These are phyloP conservation scores for Rubia yunnanensis DNA, from an alignment of 257 asterid species.

Conservation along the genomic window DNA sequence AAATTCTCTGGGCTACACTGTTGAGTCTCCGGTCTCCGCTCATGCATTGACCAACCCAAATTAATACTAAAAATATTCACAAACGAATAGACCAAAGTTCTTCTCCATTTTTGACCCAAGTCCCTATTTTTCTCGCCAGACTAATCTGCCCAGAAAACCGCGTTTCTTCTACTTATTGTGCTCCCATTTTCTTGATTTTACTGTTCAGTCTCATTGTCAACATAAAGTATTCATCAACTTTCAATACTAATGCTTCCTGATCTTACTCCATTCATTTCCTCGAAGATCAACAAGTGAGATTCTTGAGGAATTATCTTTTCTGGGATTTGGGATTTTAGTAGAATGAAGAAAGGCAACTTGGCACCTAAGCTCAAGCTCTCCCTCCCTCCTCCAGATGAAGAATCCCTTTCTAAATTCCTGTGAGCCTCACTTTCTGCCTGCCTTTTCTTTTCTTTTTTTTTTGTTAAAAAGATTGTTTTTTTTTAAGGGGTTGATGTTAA, in stretches of 20 bases:
- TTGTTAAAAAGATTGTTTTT: neutral
- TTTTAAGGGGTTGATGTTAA: constrained; percentile 4
- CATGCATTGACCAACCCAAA: neutral
- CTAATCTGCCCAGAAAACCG: neutral
- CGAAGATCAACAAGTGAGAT: neutral
- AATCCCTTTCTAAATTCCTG: constrained; percentile 73
- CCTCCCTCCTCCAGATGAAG: constrained; percentile 86
- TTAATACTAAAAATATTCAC: neutral
- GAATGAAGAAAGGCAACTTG: constrained; percentile 68
- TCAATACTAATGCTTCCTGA: neutral
- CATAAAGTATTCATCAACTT: neutral
- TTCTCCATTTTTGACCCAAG: neutral
- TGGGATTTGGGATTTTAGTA: neutral
- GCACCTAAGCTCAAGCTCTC: constrained; percentile 85
- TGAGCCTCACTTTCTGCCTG: constrained; percentile 17
- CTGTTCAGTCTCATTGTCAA: neutral
- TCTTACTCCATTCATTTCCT: neutral
- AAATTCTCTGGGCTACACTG: neutral
- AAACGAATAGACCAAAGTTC: neutral
- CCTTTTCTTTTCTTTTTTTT: no score
- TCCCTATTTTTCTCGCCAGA: neutral
- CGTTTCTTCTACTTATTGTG: neutral
- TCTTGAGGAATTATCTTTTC: neutral
- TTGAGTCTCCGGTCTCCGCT: neutral
- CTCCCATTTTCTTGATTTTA: neutral